phyloP scores from a whole-genome alignment of 1,284 basidiomycete species.

The Cutaneotrichosporon daszewskae region DNA sequence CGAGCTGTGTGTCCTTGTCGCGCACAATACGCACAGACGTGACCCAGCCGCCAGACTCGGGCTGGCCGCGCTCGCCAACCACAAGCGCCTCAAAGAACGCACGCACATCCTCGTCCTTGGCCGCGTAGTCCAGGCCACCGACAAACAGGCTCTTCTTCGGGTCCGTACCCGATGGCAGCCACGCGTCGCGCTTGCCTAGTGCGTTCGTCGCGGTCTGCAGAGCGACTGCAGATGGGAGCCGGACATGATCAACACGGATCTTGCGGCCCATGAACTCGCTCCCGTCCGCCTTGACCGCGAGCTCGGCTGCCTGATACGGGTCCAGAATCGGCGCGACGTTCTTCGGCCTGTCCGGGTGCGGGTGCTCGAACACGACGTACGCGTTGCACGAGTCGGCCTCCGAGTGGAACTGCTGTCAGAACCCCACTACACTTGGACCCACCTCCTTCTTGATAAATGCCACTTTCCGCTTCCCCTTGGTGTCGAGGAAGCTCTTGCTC shows the following conservation, averaged over 20 bases:
- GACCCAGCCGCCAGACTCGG: slow-evolving; percentile 58
- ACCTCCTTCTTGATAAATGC: slow-evolving; percentile 85
- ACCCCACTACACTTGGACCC: slow-evolving; percentile 16
- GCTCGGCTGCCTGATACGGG: slow-evolving; percentile 62
- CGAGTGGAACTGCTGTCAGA: slow-evolving; percentile 56
- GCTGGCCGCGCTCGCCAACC: slow-evolving; percentile 63
- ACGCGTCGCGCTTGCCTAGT: slow-evolving; percentile 36
- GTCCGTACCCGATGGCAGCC: slow-evolving; percentile 51
- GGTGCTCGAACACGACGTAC: slow-evolving; percentile 79
- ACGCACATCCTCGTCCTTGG: slow-evolving; percentile 82
- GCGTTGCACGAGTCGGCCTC: slow-evolving; percentile 68
- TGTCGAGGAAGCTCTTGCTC: slow-evolving; percentile 58
- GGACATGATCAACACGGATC: slow-evolving; percentile 66
- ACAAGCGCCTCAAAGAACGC: slow-evolving; percentile 79
- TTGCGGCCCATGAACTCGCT: slow-evolving; percentile 67
- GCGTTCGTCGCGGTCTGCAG: slow-evolving; percentile 35
- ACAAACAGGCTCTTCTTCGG: slow-evolving; percentile 84
- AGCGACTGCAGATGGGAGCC: slow-evolving; percentile 44
- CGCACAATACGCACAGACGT: slow-evolving; percentile 78
- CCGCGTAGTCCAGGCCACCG: slow-evolving; percentile 86
- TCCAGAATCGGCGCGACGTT: slow-evolving; percentile 63
- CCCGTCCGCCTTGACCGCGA: slow-evolving; percentile 63
- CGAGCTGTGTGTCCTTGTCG: slow-evolving; percentile 87
- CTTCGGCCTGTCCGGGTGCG: slow-evolving; percentile 49
- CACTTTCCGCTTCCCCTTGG: slow-evolving; percentile 85